A percentile compares a stretch with the other conserved stretches of the same genome.
These are phyloP conservation scores for Rhizophagus prolifer DNA, from an alignment of 192 early-diverging fungal genomes.

Conservation along the genomic window DNA sequence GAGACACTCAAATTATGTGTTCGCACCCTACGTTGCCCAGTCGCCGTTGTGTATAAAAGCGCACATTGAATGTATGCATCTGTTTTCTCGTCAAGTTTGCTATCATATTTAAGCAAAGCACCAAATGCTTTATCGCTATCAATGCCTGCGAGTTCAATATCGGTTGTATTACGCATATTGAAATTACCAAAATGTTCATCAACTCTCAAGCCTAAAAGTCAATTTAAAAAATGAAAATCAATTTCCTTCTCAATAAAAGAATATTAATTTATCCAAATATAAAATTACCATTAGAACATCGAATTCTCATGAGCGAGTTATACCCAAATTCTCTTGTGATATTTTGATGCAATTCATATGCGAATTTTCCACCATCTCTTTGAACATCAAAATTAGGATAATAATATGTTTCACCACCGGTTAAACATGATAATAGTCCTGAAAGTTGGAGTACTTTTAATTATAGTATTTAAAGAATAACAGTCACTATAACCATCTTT, in stretches of 20 bases:
- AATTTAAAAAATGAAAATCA: neutral
- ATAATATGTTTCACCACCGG: conserved; percentile 82
- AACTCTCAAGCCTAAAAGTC: conserved; percentile 62
- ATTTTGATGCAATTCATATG: conserved; percentile 69
- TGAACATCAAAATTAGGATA: conserved; percentile 80
- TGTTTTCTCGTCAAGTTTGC: conserved; percentile 80
- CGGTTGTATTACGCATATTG: conserved; percentile 87
- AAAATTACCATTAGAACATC: conserved; percentile 78
- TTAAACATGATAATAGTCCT: conserved; percentile 74
- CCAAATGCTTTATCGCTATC: conserved; percentile 83
- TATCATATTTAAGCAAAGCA: conserved; percentile 82
- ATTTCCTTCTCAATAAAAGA: neutral
- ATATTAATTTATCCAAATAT: neutral
- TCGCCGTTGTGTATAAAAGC: conserved; percentile 89
- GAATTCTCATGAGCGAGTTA: conserved; percentile 84
- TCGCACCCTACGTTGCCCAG: conserved; percentile 86
- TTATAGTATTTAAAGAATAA: too few species aligned
- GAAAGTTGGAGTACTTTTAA: conserved; percentile 2
- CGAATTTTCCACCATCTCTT: conserved; percentile 72
- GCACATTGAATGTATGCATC: conserved; percentile 90
- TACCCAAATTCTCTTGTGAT: conserved; percentile 80
- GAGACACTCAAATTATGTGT: conserved; percentile 85
- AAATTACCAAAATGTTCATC: conserved; percentile 93
- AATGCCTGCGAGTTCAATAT: conserved; percentile 89
- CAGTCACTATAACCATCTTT: neutral